Evolutionary conservation across 2,329 filamentous ascomycete species (phyloP), one percentile per base, ranked within the genome.

Genomic region (Chalaropsis ovoidea): DNA sequence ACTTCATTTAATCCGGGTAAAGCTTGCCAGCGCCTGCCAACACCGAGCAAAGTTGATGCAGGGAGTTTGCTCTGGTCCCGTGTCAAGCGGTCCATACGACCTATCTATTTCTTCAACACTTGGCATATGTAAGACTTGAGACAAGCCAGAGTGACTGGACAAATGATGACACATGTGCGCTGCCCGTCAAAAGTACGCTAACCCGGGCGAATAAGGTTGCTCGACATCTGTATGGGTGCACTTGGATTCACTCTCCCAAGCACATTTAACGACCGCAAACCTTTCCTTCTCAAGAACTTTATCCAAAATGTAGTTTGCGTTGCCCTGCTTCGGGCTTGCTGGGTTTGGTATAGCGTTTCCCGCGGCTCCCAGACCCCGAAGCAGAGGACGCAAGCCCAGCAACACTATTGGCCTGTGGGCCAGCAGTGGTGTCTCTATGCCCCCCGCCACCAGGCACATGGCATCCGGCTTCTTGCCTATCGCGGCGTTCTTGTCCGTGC

Each of bases 301-400:
- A 83, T 67, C 81, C 80, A 77, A 86, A 86, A 52, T 77, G 80
- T 72, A 86, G 76, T 72, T 77, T 83, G 69, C 79, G 83, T 71
- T 86, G 84, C 15, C 83, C 83, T 68, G 80, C 81, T 72, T 86
- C 83, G 10, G 75, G 71, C 70, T 75, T 77, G 65, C 72, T 71
- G 2, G 49, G 17, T 72, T 76, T 76, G 73, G 75, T 19, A 31
- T 45, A 49, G 42, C 42, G 24, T 56, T 76, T 69, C 71, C 64
- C 56, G 74, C 68, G 71, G 71, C 67, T 70, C 72, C 68, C 71
- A 61, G 66, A 64, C 11, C 58, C 31, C 13, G 35, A 15, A 6
- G 22, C 52, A n/a, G 65, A 61, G 15, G 39, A 47, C 22, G 41
- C 11, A 64, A 35, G 17, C 3, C n/a, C 62, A 3, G 2, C 6